Evolutionary conservation across 2,329 filamentous ascomycete genomes (phyloP), one percentile per base, ranked within the genome.

Genomic region (Trichoderma polysporum): DNA sequence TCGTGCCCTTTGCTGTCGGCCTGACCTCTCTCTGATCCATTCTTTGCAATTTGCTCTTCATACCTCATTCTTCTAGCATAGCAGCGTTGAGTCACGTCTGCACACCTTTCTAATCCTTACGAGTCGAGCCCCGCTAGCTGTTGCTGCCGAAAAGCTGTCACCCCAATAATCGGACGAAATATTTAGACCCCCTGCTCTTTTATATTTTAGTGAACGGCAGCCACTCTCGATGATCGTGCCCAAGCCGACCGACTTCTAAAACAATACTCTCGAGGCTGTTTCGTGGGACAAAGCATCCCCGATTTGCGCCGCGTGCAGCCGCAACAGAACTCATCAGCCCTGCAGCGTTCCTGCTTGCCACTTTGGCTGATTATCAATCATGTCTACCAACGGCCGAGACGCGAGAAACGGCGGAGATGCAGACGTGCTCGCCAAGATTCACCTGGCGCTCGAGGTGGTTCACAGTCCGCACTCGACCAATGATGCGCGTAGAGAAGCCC

Each of bases 371-470:
- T 58, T 52, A 63, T 45, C 50, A 54, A 70, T 61, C 72, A 79
- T 81, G 79, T 74, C 77, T 68, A 72, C 76, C 68, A 81, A 79
- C 75, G 78, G 77, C 70, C 68, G 67, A 70, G 71, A 75, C 69
- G 74, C 75, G 65, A 74, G 73, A 67, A 78, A 79, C 72, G 77
- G 78, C 70, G 76, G 77, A 69, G 78, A 76, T 70, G 76, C 78
- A 69, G 79, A 80, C 37, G 76, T 86, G 61, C 83, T 93, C 60
- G 81, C 86, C 59, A 88, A 86, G 76, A 95, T 98, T 71, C 88
- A 93, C 74, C 87, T 91, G 74, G 95, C 95, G 47, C 88, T 99
- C 72, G 88, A 95, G 73, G 87, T 96, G 72, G 92, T 97, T 69
- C 94, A 98, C 81, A 90, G 88, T 75, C 88, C 94, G 12, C 86